Evolutionary conservation across 2,329 filamentous ascomycete genomes (phyloP).

Genomic region (Lasiodiplodia citricola): DNA sequence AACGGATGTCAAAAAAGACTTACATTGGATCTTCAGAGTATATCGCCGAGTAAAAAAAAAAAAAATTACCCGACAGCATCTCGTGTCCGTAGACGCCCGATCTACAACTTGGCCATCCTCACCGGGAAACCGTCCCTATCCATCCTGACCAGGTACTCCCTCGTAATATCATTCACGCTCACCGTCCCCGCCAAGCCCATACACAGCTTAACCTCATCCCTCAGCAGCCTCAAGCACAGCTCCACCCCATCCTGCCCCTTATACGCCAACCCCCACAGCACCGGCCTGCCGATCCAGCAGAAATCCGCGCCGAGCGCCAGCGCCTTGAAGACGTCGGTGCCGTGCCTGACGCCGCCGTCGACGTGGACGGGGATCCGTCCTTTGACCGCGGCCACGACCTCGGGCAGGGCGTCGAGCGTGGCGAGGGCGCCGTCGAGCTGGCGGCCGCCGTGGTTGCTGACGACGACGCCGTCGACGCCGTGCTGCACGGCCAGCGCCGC

Average conservation of each 20-base stretch:
- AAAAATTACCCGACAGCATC: neutral
- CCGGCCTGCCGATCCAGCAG: conserved; percentile 55
- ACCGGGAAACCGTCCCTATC: conserved; percentile 12
- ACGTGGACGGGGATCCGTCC: conserved; percentile 62
- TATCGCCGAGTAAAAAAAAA: neutral
- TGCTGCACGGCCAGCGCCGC: conserved; percentile 50
- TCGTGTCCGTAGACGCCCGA: neutral
- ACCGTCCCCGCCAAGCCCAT: conserved; percentile 31
- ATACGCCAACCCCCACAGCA: conserved; percentile 57
- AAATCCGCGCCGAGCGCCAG: conserved; percentile 58
- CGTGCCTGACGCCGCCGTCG: conserved; percentile 64
- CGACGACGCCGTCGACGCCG: conserved; percentile 50
- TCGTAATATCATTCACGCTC: conserved; percentile 13
- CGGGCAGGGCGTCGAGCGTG: conserved; percentile 56
- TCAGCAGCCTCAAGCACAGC: conserved; percentile 40
- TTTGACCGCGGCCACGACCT: conserved; percentile 44
- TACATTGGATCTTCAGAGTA: neutral
- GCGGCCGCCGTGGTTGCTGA: conserved; percentile 63
- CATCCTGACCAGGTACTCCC: conserved; percentile 2
- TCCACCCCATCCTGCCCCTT: conserved; percentile 42
- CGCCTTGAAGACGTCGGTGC: conserved; percentile 68
- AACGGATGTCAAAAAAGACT: neutral
- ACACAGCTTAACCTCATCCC: conserved; percentile 31
- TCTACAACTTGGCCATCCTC: conserved; percentile 1
- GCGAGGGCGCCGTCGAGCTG: conserved; percentile 63